These are phyloP conservation scores for Pseudopediastrum boryanum DNA, from an alignment of 139 green algal species.

Conservation along the genomic window DNA sequence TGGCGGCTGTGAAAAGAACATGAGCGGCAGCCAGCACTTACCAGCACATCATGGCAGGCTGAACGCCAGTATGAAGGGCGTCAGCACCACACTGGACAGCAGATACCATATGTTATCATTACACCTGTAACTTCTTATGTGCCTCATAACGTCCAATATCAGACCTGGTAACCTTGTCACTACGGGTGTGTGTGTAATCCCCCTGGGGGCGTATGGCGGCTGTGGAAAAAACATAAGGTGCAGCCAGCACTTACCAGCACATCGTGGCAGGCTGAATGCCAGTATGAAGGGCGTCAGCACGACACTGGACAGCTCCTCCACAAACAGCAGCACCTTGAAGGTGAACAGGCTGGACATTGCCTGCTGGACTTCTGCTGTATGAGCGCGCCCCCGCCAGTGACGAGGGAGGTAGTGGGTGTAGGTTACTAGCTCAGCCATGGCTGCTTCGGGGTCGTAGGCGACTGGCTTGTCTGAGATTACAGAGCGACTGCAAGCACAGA, in stretches of 20 bases:
- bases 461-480: conserved; percentile 63
- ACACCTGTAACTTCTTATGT: no score
- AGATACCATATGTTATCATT: neutral
- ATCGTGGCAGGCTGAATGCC: conserved; percentile 63
- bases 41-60: conserved; percentile 3
- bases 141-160: no score
- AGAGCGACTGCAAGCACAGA: conserved; percentile 27
- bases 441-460: conserved; percentile 85
- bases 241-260: conserved; percentile 35
- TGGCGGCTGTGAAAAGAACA: no score
- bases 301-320: conserved; percentile 86
- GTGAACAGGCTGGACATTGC: conserved; percentile 87
- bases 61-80: conserved; percentile 63
- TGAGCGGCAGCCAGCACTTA: neutral
- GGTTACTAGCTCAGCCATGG: conserved; percentile 78
- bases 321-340: conserved; percentile 83
- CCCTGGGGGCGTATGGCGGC: no score
- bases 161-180: no score
- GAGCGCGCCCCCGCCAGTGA: conserved; percentile 59
- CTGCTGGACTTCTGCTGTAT: conserved; percentile 82
- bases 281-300: conserved; percentile 88
- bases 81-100: conserved; percentile 63
- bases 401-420: conserved; percentile 94
- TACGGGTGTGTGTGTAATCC: no score
- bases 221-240: no score